Percentiles rank a stretch among this genome's conserved stretches.
Conservation (phyloP, 2,329 filamentous ascomycete genomes). For the Allantophomopsis cytisporea region DNA sequence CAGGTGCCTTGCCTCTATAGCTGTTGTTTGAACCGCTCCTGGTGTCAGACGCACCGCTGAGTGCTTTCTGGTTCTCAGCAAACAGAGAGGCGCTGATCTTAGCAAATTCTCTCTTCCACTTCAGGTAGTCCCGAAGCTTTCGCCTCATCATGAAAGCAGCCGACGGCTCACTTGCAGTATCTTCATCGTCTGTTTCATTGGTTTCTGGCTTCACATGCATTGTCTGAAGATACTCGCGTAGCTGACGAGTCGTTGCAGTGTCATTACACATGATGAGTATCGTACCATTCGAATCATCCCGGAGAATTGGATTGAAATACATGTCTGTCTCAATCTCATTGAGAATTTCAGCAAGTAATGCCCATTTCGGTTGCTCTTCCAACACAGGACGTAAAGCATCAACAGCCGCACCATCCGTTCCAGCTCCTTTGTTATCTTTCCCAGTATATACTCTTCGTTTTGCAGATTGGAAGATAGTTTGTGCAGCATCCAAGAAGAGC, state of each 20-base stretch:
- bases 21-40: constrained; percentile 25
- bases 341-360: constrained; percentile 73
- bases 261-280: constrained; percentile 95
- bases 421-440: constrained; percentile 41
- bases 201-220: constrained; percentile 59
- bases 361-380: constrained; percentile 94
- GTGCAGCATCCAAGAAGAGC: constrained; percentile 89
- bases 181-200: constrained; percentile 24
- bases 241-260: constrained; percentile 70
- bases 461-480: constrained; percentile 85
- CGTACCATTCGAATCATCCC: constrained; percentile 79
- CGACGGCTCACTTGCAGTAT: constrained; percentile 44
- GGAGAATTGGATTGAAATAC: constrained; percentile 65
- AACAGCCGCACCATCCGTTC: constrained; percentile 18
- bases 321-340: constrained; percentile 87
- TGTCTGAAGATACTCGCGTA: constrained; percentile 81
- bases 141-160: constrained; percentile 82
- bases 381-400: constrained; percentile 59
- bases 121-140: constrained; percentile 72
- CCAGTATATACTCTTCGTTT: constrained; percentile 77
- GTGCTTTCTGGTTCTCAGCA: constrained; percentile 63
- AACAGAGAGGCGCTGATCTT: constrained; percentile 72
- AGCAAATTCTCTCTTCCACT: constrained; percentile 83
- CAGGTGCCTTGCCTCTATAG: constrained; percentile 46
- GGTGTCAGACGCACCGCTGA: constrained; percentile 52